phyloP scores from a whole-genome alignment of 2,329 filamentous ascomycete genomes.

The Fusarium newnesense region DNA sequence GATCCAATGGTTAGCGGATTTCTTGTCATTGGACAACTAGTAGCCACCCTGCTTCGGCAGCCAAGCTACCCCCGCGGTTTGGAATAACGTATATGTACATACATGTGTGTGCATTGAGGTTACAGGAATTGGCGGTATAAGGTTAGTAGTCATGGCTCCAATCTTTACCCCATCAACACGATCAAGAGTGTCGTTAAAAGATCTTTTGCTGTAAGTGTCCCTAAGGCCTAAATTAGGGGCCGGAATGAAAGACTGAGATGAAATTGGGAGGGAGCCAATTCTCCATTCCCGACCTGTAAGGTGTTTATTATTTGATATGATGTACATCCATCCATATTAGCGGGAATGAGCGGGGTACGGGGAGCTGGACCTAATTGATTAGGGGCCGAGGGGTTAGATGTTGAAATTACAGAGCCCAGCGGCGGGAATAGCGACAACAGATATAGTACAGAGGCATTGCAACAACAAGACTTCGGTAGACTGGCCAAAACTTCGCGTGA shows the following conservation, averaged over 20 bases:
- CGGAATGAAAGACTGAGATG: conserved; percentile 17
- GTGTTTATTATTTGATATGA: conserved; percentile 5
- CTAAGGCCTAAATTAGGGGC: conserved; percentile 10
- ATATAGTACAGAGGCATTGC: background rate
- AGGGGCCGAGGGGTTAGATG: conserved; percentile 8
- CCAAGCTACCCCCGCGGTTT: conserved; percentile 14
- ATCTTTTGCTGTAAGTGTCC: conserved; percentile 3
- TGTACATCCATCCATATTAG: background rate
- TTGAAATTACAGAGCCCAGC: conserved; percentile 9
- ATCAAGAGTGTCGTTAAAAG: background rate
- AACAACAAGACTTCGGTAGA: background rate
- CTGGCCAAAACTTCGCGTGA: conserved; percentile 17
- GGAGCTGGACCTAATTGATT: background rate
- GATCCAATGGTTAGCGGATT: conserved; percentile 5
- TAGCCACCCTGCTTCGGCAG: conserved; percentile 16
- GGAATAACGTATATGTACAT: background rate
- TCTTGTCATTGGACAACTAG: conserved; percentile 9
- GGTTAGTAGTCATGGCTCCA: background rate
- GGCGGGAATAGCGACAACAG: background rate
- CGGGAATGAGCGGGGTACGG: conserved; percentile 4
- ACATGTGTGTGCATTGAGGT: background rate
- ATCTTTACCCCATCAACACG: conserved; percentile 5
- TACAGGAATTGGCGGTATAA: background rate
- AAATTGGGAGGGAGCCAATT: conserved; percentile 38
- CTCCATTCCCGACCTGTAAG: background rate